Conservation (phyloP, 1,284 basidiomycete genomes). For the Ustilago nuda region DNA sequence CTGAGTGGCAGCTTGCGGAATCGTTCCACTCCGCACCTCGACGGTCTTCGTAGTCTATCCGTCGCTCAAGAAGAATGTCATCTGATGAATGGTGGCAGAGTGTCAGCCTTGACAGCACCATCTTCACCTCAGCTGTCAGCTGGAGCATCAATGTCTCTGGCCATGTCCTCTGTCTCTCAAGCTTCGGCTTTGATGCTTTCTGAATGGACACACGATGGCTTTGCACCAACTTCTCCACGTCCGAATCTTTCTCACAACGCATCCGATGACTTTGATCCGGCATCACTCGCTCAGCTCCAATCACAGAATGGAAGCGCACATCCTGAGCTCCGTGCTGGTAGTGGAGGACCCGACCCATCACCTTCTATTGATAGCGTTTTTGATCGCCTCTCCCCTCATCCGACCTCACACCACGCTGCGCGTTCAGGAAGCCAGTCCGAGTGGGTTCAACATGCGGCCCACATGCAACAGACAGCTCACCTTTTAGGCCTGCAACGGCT, state of each 20-base stretch:
- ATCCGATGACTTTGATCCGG: slow-evolving; percentile 47
- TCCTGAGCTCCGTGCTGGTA: slow-evolving; percentile 29
- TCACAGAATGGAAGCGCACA: slow-evolving; percentile 33
- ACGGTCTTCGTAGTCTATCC: slow-evolving; percentile 20
- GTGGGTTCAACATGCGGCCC: slow-evolving; percentile 46
- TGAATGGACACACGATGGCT: slow-evolving; percentile 31
- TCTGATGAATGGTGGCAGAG: background rate
- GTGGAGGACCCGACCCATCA: slow-evolving; percentile 8
- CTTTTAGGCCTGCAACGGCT: slow-evolving; percentile 45
- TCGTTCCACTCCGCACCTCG: slow-evolving; percentile 41
- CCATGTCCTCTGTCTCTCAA: slow-evolving; percentile 34
- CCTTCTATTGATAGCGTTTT: slow-evolving; percentile 71
- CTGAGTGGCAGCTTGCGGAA: slow-evolving; percentile 31
- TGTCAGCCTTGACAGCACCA: slow-evolving; percentile 30
- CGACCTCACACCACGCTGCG: slow-evolving; percentile 91
- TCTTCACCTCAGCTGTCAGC: slow-evolving; percentile 23
- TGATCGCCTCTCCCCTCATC: slow-evolving; percentile 94
- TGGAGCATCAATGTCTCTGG: slow-evolving; percentile 27
- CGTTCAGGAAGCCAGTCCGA: slow-evolving; percentile 91
- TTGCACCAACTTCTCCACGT: slow-evolving; percentile 27
- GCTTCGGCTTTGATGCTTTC: slow-evolving; percentile 25
- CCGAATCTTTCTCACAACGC: slow-evolving; percentile 24
- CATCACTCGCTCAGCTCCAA: slow-evolving; percentile 32
- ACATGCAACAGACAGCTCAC: slow-evolving; percentile 47
- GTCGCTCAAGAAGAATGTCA: slow-evolving; percentile 15